Evolutionary conservation across 306 rosid genomes (phyloP), one percentile per base, ranked within the genome.

Genomic region (Vigna unguiculata): DNA sequence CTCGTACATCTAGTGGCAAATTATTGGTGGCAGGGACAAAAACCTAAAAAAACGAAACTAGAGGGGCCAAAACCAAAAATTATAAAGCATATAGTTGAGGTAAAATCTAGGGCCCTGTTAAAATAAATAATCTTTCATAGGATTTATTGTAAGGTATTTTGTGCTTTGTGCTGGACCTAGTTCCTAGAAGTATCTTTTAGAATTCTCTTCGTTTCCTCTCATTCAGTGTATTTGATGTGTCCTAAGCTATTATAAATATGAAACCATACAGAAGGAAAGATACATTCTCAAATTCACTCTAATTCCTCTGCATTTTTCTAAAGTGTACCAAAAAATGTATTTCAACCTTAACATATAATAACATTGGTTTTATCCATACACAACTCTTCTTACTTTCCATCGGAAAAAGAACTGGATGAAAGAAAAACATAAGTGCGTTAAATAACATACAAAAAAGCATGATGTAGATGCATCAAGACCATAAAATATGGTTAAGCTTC

Each of bases 401-500:
- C 47, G 36, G 28, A 38, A 62, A 34, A 16, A 72, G 53, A 52
- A 7, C 13, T 11, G 16, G n/a, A 60, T 34, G 48, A 11, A 11
- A 48, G 12, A 54, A 20, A 73, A 43, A 28, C 74, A 77, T 19
- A 67, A 17, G 69, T 59, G 13, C 60, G 6, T 55, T 28, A 20
- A 47, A 52, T 69, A 25, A 5, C 34, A 17, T 20, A 69, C 17
- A 63, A 16, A 4, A 75, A 62, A 24, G 17, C 16, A 10, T 19
- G 58, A 53, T 52, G 40, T 28, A 64, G 69, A 62, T 43, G 59
- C 47, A 57, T 57, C 65, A 66, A 74, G 68, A 60, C 61, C 52
- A 68, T 60, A 60, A 69, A 75, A 68, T 30, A 74, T 63, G 69
- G 59, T 16, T 49, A 73, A 30, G 59, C 32, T 64, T 19, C 40